Evolutionary conservation across 768 basidiomycete genomes (phyloP), one percentile per base, ranked within the genome.

Genomic region (Kwoniella botswanensis): DNA sequence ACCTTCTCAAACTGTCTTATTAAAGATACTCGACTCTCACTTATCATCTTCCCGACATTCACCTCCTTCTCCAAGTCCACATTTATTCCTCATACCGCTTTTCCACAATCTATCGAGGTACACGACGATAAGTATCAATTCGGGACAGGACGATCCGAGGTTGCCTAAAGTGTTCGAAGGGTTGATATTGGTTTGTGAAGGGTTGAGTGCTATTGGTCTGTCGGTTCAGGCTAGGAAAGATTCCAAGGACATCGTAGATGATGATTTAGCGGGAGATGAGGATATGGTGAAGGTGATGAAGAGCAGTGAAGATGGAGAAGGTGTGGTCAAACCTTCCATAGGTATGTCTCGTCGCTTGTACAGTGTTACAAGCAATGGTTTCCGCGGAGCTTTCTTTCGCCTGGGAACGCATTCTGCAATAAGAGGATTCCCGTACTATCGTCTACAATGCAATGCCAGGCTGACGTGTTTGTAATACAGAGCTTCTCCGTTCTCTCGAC

Each of bases 1-100:
- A 5, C 92, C 93, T 0, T 90, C 91, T 74, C 94, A 96, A 82
- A 93, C 90, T 4, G 91, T 88, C n/a, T 85, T 96, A 12, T 88
- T 97, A 68, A 95, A 94, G 83, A 86, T 96, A 17, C 85, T 94
- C 13, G 94, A 96, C 80, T 91, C 93, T 1, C 91, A 92, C 79
- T 85, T 94, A 65, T 91, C 70, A 42, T 66, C 68, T 3, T 21
- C 46, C 17, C 21, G 55, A 1, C 35, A 44, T 3, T 24, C 63
- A 6, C 2, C 41, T 18, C 63, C 68, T 7, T 64, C 62, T 0
- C 52, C 74, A 24, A 54, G 56, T 15, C 56, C 73, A 13, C 63
- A 76, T 67, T 35, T 86, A 10, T 89, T 92, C 85, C 84, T 93
- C 35, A 86, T 88, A n/a, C 85, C 84, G 43, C 82, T 86, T 15